Percentiles rank a stretch among this genome's conserved stretches.
These are phyloP conservation scores for Cordyceps fumosorosea DNA, from an alignment of 2,329 filamentous ascomycete genomes.

Conservation along the genomic window DNA sequence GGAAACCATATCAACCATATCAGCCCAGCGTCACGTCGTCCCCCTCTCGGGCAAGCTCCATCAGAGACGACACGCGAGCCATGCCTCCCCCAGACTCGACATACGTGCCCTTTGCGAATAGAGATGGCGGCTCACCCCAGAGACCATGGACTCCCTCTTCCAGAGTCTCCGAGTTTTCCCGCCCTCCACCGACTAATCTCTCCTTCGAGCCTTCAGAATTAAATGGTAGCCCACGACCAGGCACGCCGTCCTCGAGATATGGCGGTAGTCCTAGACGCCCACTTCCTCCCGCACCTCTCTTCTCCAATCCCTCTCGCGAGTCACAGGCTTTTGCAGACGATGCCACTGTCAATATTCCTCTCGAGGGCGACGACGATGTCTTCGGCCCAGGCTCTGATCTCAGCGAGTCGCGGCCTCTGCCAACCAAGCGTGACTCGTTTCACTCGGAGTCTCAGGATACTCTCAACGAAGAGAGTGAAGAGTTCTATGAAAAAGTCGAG, in stretches of 20 bases:
- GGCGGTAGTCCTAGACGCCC: slow-evolving; percentile 81
- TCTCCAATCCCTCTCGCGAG: slow-evolving; percentile 49
- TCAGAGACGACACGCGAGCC: slow-evolving; percentile 49
- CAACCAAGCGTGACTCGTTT: slow-evolving; percentile 51
- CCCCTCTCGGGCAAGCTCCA: slow-evolving; percentile 39
- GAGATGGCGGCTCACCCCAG: slow-evolving; percentile 41
- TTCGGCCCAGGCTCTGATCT: slow-evolving; percentile 60
- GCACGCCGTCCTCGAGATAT: slow-evolving; percentile 84
- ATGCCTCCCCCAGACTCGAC: slow-evolving; percentile 59
- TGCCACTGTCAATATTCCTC: slow-evolving; percentile 65
- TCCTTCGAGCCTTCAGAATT: slow-evolving; percentile 82
- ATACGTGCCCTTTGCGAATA: slow-evolving; percentile 51
- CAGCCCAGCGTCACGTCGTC: slow-evolving; percentile 46
- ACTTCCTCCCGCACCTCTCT: slow-evolving; percentile 81
- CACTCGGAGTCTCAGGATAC: slow-evolving; percentile 47
- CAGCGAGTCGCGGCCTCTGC: slow-evolving; percentile 43
- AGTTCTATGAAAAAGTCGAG: slow-evolving; percentile 54
- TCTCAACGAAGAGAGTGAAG: slow-evolving; percentile 39
- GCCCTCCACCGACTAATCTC: slow-evolving; percentile 63
- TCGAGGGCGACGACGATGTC: slow-evolving; percentile 59
- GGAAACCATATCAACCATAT: slow-evolving; percentile 34
- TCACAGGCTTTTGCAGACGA: slow-evolving; percentile 56
- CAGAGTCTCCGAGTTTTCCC: slow-evolving; percentile 53
- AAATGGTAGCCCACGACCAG: slow-evolving; percentile 83
- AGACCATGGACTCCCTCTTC: slow-evolving; percentile 53